A percentile compares a stretch with the other conserved stretches of the same genome.
phyloP scores from a whole-genome alignment of 208 protist species.

The Trypanosoma caninum region DNA sequence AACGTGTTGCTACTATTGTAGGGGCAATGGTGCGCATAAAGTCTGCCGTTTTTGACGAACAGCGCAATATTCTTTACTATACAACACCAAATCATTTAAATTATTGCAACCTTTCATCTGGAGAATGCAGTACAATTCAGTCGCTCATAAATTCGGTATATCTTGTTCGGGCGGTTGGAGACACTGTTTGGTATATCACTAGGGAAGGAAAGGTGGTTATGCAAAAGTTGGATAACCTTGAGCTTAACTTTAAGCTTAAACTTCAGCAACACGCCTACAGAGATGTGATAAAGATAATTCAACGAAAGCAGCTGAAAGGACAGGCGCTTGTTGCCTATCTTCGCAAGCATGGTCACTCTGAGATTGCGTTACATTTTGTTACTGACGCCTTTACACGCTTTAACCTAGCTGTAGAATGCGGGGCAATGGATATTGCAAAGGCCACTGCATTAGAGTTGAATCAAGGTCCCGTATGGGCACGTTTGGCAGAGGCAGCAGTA shows the following conservation, averaged over 20 bases:
- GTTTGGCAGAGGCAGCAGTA: conserved; percentile 92
- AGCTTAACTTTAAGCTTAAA: conserved; percentile 96
- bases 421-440: conserved; percentile 94
- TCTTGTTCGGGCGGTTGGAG: conserved; percentile 85
- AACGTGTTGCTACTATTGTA: conserved; percentile 85
- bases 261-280: conserved; percentile 91
- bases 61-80: conserved; percentile 96
- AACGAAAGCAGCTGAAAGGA: conserved; percentile 88
- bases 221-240: conserved; percentile 91
- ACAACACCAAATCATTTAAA: conserved; percentile 98
- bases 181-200: conserved; percentile 91
- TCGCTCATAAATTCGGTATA: conserved; percentile 96
- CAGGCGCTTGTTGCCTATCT: conserved; percentile 98
- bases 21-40: conserved; percentile 96
- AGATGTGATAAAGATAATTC: conserved; percentile 95
- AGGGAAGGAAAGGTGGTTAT: conserved; percentile 85
- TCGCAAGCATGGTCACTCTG: conserved; percentile 96
- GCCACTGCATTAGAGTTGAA: conserved; percentile 91
- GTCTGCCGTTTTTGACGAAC: conserved; percentile 89
- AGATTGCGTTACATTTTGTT: conserved; percentile 98
- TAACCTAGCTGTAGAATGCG: conserved; percentile 98
- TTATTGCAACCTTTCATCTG: conserved; percentile 91
- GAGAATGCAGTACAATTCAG: conserved; percentile 97
- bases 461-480: conserved; percentile 88
- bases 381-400: conserved; percentile 96